Evolutionary conservation across 352 stramenopile species (phyloP), one percentile per base, ranked within the genome.

Genomic region (Globisporangium okanoganense): DNA sequence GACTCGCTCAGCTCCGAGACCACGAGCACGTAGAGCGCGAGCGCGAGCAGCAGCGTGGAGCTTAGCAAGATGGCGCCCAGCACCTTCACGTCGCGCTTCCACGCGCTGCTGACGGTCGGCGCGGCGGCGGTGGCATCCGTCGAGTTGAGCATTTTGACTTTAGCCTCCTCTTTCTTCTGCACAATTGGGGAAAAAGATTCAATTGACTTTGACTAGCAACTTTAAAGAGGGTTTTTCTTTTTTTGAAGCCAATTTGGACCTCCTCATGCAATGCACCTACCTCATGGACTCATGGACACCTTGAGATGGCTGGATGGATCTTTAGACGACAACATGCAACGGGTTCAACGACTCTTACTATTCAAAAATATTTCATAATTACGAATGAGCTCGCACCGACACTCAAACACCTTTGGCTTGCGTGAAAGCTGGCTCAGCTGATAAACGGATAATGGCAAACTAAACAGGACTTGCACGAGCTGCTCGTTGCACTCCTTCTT

Each of bases 11-110:
- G 72, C 25, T 67, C 73, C 24, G 71, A 76, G 1, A 88, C 53
- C 22, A 92, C 77, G 43, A 92, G 75, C 29, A 61, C 61, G 59
- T 89, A 71, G 62, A 90, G 73, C 36, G 73, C 71, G 22, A 70
- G 55, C 5, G 43, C 56, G 24, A 87, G 63, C 22, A 76, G 58
- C 6, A 73, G 49, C 12, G 78, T 79, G 24, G 69, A 72, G 6
- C 48, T 50, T 1, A 76, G 43, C 16, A 88, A 65, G 51, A 90
- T 72, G 41, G 76, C 56, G 12, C 64, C 76, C 13, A 90, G 56
- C 25, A 76, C 64, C 35, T 73, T 66, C 48, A 90, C 61, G 55
- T 90, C 81, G 61, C 70, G 70, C 29, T 71, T 75, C 81, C 78
- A 90, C 29, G 48, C 72, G 22, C 61, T 41, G 27, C 48, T 44